Base-by-base conservation (phyloP, 768 basidiomycete genomes). In the Fomitopsis serialis region DNA sequence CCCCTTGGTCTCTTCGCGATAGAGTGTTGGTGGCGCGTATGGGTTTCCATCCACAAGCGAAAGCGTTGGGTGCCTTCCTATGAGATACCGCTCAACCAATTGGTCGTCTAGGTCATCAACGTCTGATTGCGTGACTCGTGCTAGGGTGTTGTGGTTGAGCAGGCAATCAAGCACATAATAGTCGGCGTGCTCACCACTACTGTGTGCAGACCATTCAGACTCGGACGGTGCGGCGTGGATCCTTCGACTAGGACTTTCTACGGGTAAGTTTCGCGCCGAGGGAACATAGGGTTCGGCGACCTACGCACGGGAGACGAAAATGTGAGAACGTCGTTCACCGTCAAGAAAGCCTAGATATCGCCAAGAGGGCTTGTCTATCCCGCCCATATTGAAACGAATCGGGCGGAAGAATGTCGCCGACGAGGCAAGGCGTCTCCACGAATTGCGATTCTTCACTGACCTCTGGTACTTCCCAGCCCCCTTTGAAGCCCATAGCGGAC, bases 241-340 rank as follows among this genome's bases (percentile, higher is more conserved):
- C 22, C 34, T 36, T 21, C 21, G 17, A 12, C 15, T 35, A 29
- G 42, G 25, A 29, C 35, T 37, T 27, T 21, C 37, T 4, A 36
- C 22, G 15, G 37, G 37, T 42, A 34, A 51, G 36, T 37, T 15
- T 42, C 11, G 9, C 29, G 45, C 45, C 45, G 19, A 40, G 4
- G 37, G 15, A 17, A 5, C 21, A 48, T 74, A 60, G 52, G 74
- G 70, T 66, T 77, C 76, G 35, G 72, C 68, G 34, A 75, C 72
- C 76, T 78, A 72, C 69, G 59, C 61, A 42, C 37, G 40, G 19
- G 46, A 53, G 54, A 59, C 43, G 54, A 54, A 24, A 50, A 37
- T 36, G 57, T 63, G 43, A 61, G 70, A 58, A 42, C 52, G 32
- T 42, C 34, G 12, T 47, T 22, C 44, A 25, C 43, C 45, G 44